A percentile compares a stretch with the other conserved stretches of the same genome.
Evolutionary conservation across 306 rosid genomes (phyloP).

Genomic region (Medicago arabica): DNA sequence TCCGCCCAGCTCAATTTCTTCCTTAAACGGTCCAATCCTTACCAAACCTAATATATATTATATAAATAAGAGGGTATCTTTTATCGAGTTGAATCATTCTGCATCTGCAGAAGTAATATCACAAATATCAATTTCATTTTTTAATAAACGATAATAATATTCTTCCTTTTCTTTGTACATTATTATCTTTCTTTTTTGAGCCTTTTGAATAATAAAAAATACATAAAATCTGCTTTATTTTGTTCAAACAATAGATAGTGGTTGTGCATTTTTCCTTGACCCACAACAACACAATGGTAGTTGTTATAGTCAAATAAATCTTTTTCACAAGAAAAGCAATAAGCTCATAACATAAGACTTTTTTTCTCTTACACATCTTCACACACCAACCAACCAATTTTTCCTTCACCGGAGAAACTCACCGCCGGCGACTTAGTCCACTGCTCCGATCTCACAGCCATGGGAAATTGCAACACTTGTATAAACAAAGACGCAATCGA

Average conservation of each 20-base stretch:
- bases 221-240: background rate
- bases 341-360: background rate
- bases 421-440: conserved; percentile 8
- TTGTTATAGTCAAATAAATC: background rate
- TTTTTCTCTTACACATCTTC: background rate
- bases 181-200: no score
- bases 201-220: background rate
- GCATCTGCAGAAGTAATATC: no score
- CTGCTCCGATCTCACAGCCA: background rate
- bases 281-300: background rate
- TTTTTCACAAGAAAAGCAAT: background rate
- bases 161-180: background rate
- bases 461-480: conserved; percentile 93
- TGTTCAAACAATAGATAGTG: background rate
- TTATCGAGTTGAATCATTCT: no score
- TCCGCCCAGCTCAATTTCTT: background rate
- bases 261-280: background rate
- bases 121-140: no score
- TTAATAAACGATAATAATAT: no score
- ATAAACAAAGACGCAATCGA: conserved; percentile 54
- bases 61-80: no score
- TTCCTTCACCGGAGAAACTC: conserved; percentile 7
- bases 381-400: background rate
- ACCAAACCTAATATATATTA: no score
- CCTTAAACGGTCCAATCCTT: background rate